Base-by-base conservation (phyloP, 1,139 yeast genomes). In the Candida albicans region DNA sequence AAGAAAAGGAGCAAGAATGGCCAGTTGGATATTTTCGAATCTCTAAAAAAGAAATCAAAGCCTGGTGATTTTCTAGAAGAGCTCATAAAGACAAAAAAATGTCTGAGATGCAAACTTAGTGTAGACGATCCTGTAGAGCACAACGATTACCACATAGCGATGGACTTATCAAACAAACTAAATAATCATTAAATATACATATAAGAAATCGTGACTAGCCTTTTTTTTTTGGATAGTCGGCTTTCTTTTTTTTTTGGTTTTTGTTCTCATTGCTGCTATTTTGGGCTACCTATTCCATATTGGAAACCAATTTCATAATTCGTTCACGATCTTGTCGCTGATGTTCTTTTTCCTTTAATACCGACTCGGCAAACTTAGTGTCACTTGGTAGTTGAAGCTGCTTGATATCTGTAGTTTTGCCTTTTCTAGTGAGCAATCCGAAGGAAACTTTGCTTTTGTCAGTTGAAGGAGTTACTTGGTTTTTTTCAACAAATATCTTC, bases 401-500 rank as follows among this genome's bases (percentile, higher is more conserved):
- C 43, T 73, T 74, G 2, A 78, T 61, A 34, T 64, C 63, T 2
- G 73, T 60, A 41, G 67, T 70, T 52, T 75, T 79, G 2, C 85
- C 86, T 28, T 58, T 57, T 48, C 61, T 79, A 1, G 83, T 73
- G 42, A 84, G 62, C 45, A 84, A 68, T 7, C 77, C 75, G 54
- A 84, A 83, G 8, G 77, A 65, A 8, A 75, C 64, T 11, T 42
- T 53, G 8, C 31, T 33, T 9, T 34, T 24, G 9, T 34, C 33
- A 25, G 35, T 32, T 6, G 33, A 30, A 13, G 22, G 5, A 3
- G 39, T 27, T 14, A 11, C 6, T 2, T 32, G 3, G 11, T 31
- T 28, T 5, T 27, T 25, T 4, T 39, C 29, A 8, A 32, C 13
- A 12, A 29, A 13, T 11, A 33, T 9, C 33, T 46, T 49, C 9